Percentiles rank a stretch among this genome's conserved stretches.
phyloP scores from a whole-genome alignment of 2,329 filamentous ascomycete species.

The Cadophora sp. region DNA sequence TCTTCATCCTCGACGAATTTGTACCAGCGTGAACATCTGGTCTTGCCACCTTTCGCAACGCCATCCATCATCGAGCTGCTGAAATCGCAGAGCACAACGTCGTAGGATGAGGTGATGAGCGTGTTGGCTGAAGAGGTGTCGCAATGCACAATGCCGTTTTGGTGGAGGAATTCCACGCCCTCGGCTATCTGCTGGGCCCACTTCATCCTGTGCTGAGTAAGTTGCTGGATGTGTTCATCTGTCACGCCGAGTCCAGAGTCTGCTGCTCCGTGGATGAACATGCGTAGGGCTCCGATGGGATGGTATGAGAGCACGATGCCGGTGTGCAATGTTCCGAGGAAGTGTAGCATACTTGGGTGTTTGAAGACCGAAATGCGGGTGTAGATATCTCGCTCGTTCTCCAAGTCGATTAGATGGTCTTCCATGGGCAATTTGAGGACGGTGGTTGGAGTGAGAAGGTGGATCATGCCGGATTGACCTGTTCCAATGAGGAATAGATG shows the following conservation, averaged over 20 bases:
- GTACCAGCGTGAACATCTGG: slow-evolving; percentile 17
- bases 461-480: slow-evolving; percentile 16
- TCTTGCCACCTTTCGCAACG: not conserved
- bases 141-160: slow-evolving; percentile 19
- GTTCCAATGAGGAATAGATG: slow-evolving; percentile 8
- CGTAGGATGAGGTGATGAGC: slow-evolving; percentile 16
- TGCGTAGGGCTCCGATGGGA: slow-evolving; percentile 5
- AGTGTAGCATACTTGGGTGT: slow-evolving; percentile 13
- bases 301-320: slow-evolving; percentile 19
- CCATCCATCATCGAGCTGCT: slow-evolving; percentile 18
- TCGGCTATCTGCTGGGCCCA: slow-evolving; percentile 19
- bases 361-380: slow-evolving; percentile 6
- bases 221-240: slow-evolving; percentile 2
- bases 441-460: slow-evolving; percentile 2
- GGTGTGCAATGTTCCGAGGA: slow-evolving; percentile 10
- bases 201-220: slow-evolving; percentile 2
- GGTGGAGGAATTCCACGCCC: slow-evolving; percentile 17
- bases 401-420: slow-evolving; percentile 9
- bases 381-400: slow-evolving; percentile 18
- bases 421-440: slow-evolving; percentile 16
- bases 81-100: slow-evolving; percentile 22
- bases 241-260: slow-evolving; percentile 10
- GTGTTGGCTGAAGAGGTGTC: slow-evolving; percentile 21
- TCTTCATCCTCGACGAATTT: slow-evolving; percentile 11
- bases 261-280: slow-evolving; percentile 15